Percentiles rank a stretch among this genome's conserved stretches.
Evolutionary conservation across 1,284 basidiomycete genomes (phyloP).

Genomic region (Flammula alnicola): DNA sequence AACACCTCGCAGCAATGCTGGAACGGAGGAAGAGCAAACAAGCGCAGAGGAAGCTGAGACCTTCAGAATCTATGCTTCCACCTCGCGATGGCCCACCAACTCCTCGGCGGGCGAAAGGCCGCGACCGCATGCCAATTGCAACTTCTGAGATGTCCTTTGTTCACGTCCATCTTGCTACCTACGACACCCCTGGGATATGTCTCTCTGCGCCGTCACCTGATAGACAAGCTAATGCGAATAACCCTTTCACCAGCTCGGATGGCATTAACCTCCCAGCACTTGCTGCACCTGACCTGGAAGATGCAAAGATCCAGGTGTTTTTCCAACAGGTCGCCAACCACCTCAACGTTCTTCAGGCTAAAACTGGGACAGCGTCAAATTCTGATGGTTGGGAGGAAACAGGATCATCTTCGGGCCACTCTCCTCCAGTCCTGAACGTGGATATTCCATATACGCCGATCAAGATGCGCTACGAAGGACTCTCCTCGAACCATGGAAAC

Average conservation of each 20-base stretch:
- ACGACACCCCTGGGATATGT: conserved; percentile 21
- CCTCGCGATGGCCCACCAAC: conserved; percentile 65
- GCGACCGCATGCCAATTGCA: conserved; percentile 13
- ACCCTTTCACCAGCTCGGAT: too few species aligned
- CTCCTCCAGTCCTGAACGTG: conserved; percentile 7
- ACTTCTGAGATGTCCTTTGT: conserved; percentile 20
- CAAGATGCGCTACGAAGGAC: background rate
- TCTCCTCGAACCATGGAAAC: background rate
- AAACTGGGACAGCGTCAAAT: conserved; percentile 29
- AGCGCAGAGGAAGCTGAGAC: conserved; percentile 20
- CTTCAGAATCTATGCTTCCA: conserved; percentile 45
- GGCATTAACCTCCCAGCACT: too few species aligned
- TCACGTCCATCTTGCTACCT: conserved; percentile 21
- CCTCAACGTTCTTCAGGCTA: conserved; percentile 69
- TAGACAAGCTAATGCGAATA: conserved; percentile 36
- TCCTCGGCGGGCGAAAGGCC: conserved; percentile 51
- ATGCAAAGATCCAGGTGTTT: conserved; percentile 77
- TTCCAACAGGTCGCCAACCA: conserved; percentile 84
- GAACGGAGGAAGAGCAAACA: conserved; percentile 37
- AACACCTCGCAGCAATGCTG: conserved; percentile 35
- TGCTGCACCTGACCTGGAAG: conserved; percentile 59
- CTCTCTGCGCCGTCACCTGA: conserved; percentile 27
- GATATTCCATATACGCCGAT: conserved; percentile 11
- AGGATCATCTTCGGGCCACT: conserved; percentile 1
- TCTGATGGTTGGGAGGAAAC: conserved; percentile 15